These are phyloP conservation scores for Gonium pectorale DNA, from an alignment of 139 green algal species.

Conservation along the genomic window DNA sequence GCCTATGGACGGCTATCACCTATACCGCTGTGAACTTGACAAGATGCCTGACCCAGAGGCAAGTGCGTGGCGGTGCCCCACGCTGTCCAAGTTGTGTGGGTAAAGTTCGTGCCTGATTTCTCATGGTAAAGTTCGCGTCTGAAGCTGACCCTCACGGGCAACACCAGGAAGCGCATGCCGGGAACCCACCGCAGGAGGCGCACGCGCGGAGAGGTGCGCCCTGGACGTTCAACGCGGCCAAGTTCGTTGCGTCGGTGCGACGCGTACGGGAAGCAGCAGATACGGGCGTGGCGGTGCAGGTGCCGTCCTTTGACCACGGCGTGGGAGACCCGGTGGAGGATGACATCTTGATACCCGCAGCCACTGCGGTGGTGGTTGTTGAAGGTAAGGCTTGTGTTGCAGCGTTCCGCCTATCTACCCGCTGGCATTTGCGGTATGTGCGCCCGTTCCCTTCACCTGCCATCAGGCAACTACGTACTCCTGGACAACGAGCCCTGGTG, in stretches of 20 bases:
- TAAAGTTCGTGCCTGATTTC: too few species aligned
- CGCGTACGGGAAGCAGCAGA: conserved; percentile 25
- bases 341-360: conserved; percentile 47
- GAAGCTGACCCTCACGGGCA: too few species aligned
- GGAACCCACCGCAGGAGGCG: conserved; percentile 56
- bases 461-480: conserved; percentile 95
- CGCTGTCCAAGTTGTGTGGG: too few species aligned
- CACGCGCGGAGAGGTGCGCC: conserved; percentile 76
- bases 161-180: too few species aligned
- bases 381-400: conserved; percentile 15
- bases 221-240: conserved; percentile 88
- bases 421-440: too few species aligned
- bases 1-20: conserved; percentile 88
- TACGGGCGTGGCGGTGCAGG: conserved; percentile 31
- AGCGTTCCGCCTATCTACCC: too few species aligned
- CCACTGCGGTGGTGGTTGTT: conserved; percentile 37
- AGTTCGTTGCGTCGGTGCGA: conserved; percentile 74
- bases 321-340: conserved; percentile 53
- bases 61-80: not conserved
- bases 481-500: conserved; percentile 73
- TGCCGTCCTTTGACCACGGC: conserved; percentile 91
- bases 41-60: conserved; percentile 75
- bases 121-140: too few species aligned
- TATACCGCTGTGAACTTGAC: conserved; percentile 84
- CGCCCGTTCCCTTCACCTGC: too few species aligned